Percentiles rank a stretch among this genome's conserved stretches.
Conservation (phyloP, 768 basidiomycete species). For the Tubosaeta sp. region DNA sequence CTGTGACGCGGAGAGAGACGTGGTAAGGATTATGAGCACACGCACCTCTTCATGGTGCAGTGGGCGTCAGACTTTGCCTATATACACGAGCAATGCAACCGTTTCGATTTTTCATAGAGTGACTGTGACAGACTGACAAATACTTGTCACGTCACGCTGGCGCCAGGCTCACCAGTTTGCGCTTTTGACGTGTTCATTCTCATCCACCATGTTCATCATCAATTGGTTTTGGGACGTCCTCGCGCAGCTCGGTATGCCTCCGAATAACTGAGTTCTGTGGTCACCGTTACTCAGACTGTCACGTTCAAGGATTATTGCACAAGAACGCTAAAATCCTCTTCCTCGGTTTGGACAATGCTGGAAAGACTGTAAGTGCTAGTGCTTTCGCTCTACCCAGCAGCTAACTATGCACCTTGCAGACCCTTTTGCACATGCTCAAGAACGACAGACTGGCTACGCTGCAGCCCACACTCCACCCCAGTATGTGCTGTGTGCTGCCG, state of each 20-base stretch:
- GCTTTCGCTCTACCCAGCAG: background rate
- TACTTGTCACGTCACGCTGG: slow-evolving; percentile 19
- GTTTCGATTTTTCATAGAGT: background rate
- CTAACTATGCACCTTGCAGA: slow-evolving; percentile 43
- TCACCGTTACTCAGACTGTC: background rate
- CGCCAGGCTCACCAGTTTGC: background rate
- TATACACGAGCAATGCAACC: slow-evolving; percentile 24
- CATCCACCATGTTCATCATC: slow-evolving; percentile 66
- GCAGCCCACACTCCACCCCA: slow-evolving; percentile 97
- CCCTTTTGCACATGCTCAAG: slow-evolving; percentile 97
- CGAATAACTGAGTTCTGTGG: background rate
- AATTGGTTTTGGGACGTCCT: slow-evolving; percentile 99
- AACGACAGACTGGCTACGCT: slow-evolving; percentile 96
- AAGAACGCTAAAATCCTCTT: slow-evolving; percentile 99
- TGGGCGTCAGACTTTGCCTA: slow-evolving; percentile 69
- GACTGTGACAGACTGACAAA: slow-evolving; percentile 9
- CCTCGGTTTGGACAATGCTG: slow-evolving; percentile 97
- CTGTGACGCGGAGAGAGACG: slow-evolving; percentile 58
- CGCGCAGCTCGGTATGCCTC: slow-evolving; percentile 76
- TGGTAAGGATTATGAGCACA: slow-evolving; percentile 61
- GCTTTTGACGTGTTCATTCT: slow-evolving; percentile 20
- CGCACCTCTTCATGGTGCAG: slow-evolving; percentile 47
- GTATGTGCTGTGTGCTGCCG: slow-evolving; percentile 44
- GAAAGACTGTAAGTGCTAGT: slow-evolving; percentile 78
- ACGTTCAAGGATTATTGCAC: slow-evolving; percentile 69